A percentile compares a stretch with the other conserved stretches of the same genome.
Evolutionary conservation across 345 rosid genomes (phyloP).

Genomic region (Cochlearia excelsa): DNA sequence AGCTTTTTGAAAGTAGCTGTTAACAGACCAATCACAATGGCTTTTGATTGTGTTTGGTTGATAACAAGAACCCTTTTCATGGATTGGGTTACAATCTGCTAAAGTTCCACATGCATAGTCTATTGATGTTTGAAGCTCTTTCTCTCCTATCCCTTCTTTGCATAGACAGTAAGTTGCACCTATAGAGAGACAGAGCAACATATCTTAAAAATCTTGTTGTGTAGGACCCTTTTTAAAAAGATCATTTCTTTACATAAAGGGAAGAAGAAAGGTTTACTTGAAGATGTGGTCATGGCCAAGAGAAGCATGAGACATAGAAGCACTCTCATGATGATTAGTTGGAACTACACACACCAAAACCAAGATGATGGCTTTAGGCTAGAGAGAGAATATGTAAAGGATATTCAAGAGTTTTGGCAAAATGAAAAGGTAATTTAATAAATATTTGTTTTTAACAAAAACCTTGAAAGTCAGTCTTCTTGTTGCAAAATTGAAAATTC

Average conservation of each 20-base stretch:
- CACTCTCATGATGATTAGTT: constrained; percentile 52
- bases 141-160: constrained; percentile 60
- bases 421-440: constrained; percentile 13
- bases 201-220: constrained; percentile 3
- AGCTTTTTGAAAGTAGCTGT: constrained; percentile 38
- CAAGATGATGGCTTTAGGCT: constrained; percentile 28
- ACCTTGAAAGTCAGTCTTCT: constrained; percentile 15
- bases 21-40: constrained; percentile 44
- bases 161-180: constrained; percentile 83
- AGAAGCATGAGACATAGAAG: constrained; percentile 48
- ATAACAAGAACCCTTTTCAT: constrained; percentile 70
- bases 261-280: constrained; percentile 53
- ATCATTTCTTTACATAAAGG: constrained; percentile 14
- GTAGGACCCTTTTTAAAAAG: neutral
- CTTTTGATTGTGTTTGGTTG: constrained; percentile 65
- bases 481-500: constrained; percentile 23
- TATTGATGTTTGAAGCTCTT: constrained; percentile 54
- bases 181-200: constrained; percentile 13
- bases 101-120: constrained; percentile 98
- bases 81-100: constrained; percentile 58
- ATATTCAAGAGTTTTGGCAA: constrained; percentile 7
- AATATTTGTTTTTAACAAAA: neutral
- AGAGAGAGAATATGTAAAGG: constrained; percentile 17
- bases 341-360: constrained; percentile 20
- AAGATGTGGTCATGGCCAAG: constrained; percentile 54